Evolutionary conservation across 352 stramenopile species (phyloP).

Genomic region (Phytophthora citrophthora): DNA sequence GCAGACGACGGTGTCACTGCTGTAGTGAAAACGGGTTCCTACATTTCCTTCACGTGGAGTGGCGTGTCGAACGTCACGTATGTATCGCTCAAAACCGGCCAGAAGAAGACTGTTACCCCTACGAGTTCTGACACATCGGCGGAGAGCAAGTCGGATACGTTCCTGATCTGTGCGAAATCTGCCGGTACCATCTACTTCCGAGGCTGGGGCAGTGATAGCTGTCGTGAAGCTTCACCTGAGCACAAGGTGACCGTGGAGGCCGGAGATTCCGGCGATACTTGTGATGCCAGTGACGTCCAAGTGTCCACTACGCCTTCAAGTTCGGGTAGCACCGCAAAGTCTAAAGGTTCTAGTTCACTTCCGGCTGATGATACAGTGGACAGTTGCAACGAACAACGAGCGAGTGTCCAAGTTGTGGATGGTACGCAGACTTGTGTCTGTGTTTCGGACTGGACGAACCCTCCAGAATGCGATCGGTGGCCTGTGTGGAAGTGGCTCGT

Average conservation of each 20-base stretch:
- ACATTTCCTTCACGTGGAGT: conserved; percentile 61
- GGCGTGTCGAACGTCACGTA: conserved; percentile 67
- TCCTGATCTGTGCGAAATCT: conserved; percentile 64
- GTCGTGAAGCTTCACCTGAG: conserved; percentile 54
- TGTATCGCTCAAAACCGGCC: conserved; percentile 56
- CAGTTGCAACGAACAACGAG: conserved; percentile 64
- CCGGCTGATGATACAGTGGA: conserved; percentile 31
- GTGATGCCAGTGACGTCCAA: conserved; percentile 22
- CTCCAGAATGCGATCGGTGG: conserved; percentile 55
- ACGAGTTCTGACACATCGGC: conserved; percentile 44
- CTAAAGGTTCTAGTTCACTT: conserved; percentile 16
- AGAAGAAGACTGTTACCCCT: conserved; percentile 74
- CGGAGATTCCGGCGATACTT: conserved; percentile 36
- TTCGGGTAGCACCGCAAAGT: conserved; percentile 4
- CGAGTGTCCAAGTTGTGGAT: conserved; percentile 46
- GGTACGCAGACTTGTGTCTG: conserved; percentile 54
- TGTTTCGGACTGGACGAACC: conserved; percentile 66
- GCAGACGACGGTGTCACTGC: conserved; percentile 58
- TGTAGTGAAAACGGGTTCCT: conserved; percentile 51
- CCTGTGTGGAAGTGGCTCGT: conserved; percentile 65
- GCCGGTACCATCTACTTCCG: conserved; percentile 65
- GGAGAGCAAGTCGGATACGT: conserved; percentile 42
- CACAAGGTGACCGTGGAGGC: conserved; percentile 51
- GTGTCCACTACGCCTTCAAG: conserved; percentile 6
- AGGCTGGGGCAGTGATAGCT: conserved; percentile 62